A percentile compares a stretch with the other conserved stretches of the same genome.
phyloP scores from a whole-genome alignment of 345 rosid species.

The Populus deltoides region DNA sequence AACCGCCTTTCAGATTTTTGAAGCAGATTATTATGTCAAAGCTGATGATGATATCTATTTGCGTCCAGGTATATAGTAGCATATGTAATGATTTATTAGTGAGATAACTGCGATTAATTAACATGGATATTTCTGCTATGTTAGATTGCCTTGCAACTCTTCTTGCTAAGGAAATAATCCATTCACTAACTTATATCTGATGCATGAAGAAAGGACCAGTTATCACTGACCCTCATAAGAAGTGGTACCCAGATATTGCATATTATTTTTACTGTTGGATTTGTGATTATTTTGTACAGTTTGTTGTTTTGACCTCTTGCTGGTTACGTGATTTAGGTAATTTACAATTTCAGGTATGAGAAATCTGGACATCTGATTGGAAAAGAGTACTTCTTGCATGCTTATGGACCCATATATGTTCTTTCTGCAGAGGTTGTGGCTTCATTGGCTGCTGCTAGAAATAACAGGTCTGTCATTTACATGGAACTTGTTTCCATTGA shows the following conservation, averaged over 20 bases:
- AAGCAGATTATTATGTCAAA: conserved; percentile 80
- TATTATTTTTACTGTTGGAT: not conserved
- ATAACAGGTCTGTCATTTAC: conserved; percentile 53
- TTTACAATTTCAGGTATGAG: conserved; percentile 55
- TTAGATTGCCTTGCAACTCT: conserved; percentile 79
- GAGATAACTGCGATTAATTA: not conserved
- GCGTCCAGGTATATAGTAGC: conserved; percentile 59
- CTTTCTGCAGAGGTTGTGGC: conserved; percentile 74
- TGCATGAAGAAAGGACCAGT: conserved; percentile 95
- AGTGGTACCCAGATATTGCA: conserved; percentile 43
- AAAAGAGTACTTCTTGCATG: conserved; percentile 75
- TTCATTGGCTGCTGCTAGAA: conserved; percentile 60
- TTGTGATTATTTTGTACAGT: not conserved
- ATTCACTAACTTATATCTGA: conserved; percentile 61
- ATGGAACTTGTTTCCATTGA: not conserved
- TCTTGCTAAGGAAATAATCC: conserved; percentile 69
- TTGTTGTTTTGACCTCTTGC: not conserved
- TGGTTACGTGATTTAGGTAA: not conserved
- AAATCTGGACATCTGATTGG: conserved; percentile 75
- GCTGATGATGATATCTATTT: conserved; percentile 79
- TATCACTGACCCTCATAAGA: conserved; percentile 68
- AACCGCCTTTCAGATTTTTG: conserved; percentile 64
- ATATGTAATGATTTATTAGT: not conserved
- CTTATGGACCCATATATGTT: conserved; percentile 71
- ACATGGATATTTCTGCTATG: not conserved